These are phyloP conservation scores for Raphanus raphanistrum DNA, from an alignment of 345 rosid species.

Conservation along the genomic window DNA sequence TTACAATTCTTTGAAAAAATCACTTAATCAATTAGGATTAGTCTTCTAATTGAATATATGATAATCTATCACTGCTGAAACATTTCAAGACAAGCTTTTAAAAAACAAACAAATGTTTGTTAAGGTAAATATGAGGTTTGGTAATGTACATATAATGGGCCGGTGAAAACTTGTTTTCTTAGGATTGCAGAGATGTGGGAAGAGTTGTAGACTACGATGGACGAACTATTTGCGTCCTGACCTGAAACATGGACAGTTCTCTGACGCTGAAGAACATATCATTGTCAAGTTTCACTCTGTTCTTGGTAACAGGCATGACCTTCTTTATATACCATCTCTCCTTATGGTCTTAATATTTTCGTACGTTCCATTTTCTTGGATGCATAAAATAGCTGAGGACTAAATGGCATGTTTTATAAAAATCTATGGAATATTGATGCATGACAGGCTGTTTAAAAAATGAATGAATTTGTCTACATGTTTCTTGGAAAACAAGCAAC, in stretches of 20 bases:
- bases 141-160: background rate
- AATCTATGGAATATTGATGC: background rate
- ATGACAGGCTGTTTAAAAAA: background rate
- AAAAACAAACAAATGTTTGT: background rate
- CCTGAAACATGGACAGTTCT: constrained; percentile 77
- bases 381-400: background rate
- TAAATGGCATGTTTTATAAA: background rate
- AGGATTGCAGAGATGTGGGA: constrained; percentile 94
- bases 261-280: constrained; percentile 76
- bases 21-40: background rate
- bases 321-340: background rate
- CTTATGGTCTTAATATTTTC: background rate
- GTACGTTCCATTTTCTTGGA: background rate
- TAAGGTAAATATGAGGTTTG: background rate
- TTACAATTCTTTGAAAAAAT: background rate
- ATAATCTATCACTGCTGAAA: background rate
- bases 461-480: background rate
- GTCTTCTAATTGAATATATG: background rate
- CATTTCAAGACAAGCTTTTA: background rate
- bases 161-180: background rate
- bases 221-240: constrained; percentile 91
- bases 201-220: constrained; percentile 90
- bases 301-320: constrained; percentile 74
- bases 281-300: constrained; percentile 87
- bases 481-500: background rate